Conservation (phyloP, 768 basidiomycete species). For the Coprinopsis cinerea region DNA sequence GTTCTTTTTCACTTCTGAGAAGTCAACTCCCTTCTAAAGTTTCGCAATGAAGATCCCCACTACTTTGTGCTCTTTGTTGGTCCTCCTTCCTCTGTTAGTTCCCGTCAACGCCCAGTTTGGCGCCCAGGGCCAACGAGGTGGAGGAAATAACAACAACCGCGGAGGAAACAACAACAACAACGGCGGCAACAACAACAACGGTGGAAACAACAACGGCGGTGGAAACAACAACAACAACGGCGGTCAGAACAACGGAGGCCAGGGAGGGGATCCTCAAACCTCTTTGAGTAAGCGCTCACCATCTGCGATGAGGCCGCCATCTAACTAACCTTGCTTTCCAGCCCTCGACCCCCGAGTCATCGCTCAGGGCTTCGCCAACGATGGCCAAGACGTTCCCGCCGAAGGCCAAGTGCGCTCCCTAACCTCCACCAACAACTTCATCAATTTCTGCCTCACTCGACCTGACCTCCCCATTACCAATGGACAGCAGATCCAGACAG, state of each 20-base stretch:
- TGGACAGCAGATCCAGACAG: slow-evolving; percentile 45
- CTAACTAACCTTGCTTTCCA: slow-evolving; percentile 10
- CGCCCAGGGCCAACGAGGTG: slow-evolving; percentile 4
- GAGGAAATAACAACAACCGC: slow-evolving; percentile 11
- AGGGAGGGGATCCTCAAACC: slow-evolving; percentile 34
- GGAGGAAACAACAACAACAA: background rate
- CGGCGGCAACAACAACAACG: slow-evolving; percentile 16
- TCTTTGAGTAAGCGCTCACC: slow-evolving; percentile 29
- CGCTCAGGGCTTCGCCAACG: slow-evolving; percentile 41
- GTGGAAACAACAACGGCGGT: too few relatives aligned
- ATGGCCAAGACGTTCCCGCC: slow-evolving; percentile 39
- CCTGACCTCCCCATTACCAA: slow-evolving; percentile 48
- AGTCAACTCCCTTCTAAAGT: slow-evolving; percentile 31
- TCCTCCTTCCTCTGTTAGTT: slow-evolving; percentile 34
- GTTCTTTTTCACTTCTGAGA: slow-evolving; percentile 42
- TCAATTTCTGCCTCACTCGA: slow-evolving; percentile 54
- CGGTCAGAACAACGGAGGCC: slow-evolving; percentile 13
- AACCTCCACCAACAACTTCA: slow-evolving; percentile 59
- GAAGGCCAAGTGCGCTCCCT: slow-evolving; percentile 48
- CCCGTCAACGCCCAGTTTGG: slow-evolving; percentile 27
- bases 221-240: slow-evolving; percentile 17
- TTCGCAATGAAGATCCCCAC: slow-evolving; percentile 40
- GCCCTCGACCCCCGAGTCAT: slow-evolving; percentile 50
- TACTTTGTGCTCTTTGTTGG: slow-evolving; percentile 31
- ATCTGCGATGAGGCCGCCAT: background rate